Conservation (phyloP, 2,329 filamentous ascomycete species). For the Exophiala xenobiotica region DNA sequence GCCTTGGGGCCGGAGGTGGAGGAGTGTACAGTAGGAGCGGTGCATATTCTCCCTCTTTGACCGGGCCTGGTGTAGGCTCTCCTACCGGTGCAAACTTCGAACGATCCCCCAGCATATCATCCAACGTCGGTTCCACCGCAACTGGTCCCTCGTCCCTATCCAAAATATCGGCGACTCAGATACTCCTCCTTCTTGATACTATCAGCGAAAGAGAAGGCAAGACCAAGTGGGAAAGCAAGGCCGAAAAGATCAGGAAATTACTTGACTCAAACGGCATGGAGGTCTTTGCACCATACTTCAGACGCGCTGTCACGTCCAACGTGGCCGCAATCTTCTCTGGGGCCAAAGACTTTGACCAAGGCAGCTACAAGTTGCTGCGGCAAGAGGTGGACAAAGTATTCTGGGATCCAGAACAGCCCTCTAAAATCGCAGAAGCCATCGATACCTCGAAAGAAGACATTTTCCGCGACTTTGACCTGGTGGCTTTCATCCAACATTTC, state of each 20-base stretch:
- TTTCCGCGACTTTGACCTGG: conserved; percentile 94
- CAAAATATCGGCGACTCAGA: conserved; percentile 92
- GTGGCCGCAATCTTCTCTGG: conserved; percentile 84
- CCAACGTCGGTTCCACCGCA: conserved; percentile 41
- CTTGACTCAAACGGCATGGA: conserved; percentile 99
- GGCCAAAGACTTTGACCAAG: conserved; percentile 67
- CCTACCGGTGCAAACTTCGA: conserved; percentile 43
- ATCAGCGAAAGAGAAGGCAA: conserved; percentile 92
- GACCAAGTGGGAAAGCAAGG: conserved; percentile 88
- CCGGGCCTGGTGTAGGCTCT: conserved; percentile 55
- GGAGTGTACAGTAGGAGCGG: conserved; percentile 55
- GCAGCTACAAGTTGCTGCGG: conserved; percentile 78
- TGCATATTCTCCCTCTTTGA: conserved; percentile 58
- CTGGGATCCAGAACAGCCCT: conserved; percentile 75
- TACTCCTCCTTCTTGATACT: conserved; percentile 89
- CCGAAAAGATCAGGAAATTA: conserved; percentile 88
- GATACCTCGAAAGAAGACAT: conserved; percentile 88
- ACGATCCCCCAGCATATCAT: conserved; percentile 19
- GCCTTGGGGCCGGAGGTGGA: conserved; percentile 52
- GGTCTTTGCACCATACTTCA: conserved; percentile 93
- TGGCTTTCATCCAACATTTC: conserved; percentile 93
- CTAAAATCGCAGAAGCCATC: conserved; percentile 89
- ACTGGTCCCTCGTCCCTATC: conserved; percentile 65
- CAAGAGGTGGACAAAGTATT: conserved; percentile 84
- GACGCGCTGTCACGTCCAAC: conserved; percentile 87